Evolutionary conservation across 768 basidiomycete genomes (phyloP), one percentile per base, ranked within the genome.

Genomic region (Tylopilus balloui): DNA sequence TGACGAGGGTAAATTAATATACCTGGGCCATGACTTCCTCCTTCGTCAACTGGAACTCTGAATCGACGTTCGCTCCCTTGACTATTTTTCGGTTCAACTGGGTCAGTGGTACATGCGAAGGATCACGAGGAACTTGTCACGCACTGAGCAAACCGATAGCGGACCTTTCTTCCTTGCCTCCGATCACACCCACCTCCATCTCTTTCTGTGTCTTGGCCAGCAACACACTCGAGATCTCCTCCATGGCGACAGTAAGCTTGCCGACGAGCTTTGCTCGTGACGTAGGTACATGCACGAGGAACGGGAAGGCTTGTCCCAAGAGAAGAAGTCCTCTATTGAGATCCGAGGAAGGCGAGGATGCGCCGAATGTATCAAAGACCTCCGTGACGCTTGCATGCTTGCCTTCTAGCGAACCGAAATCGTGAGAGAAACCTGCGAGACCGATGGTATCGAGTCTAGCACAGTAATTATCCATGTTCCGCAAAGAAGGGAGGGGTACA

Each of bases 401-500:
- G 6, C 80, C 80, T 14, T 77, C 72, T 4, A 83, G 68, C 1
- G 76, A 62, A 13, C 73, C 73, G 51, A 84, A 84, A 56, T 80
- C 69, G 55, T 83, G 76, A 6, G 77, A 75, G 49, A 83, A 83
- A 0, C 80, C 79, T 8, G 78, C 78, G 28, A 82, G 76, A 12
- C 81, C 80, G 42, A 83, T 70, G 1, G 69, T 73, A 55, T 84
- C 82, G 5, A 83, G 66, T 10, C 79, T 80, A 14, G 0, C 11
- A 76, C 2, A 28, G 5, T 11, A 6, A n/a, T 28, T 4, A 47
- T 11, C 15, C 2, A 11, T 14, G 6, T 28, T 2, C 32, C 1
- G 2, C 15, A 20, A 31, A 13, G 12, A 9, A 0, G 15, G 8
- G 0, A 1, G 10, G 14, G 23, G 21, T 13, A 19, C 17, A 50